These are phyloP conservation scores for Chaetomium strumarium DNA, from an alignment of 2,329 filamentous ascomycete species.

Conservation along the genomic window DNA sequence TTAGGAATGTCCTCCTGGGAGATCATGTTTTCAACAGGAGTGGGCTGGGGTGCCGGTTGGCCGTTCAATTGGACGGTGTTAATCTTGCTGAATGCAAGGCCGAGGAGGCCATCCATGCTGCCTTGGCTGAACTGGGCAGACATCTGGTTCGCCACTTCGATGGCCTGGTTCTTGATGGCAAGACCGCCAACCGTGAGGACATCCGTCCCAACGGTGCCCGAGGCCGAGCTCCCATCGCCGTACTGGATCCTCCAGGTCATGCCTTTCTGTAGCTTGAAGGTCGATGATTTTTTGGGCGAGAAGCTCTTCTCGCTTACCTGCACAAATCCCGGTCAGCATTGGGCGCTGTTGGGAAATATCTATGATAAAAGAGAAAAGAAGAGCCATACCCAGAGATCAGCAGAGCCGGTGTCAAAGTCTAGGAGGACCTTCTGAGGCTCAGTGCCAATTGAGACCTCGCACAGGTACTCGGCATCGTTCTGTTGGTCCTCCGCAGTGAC, in stretches of 20 bases:
- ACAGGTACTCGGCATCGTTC: slow-evolving; percentile 62
- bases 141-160: slow-evolving; percentile 57
- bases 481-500: slow-evolving; percentile 59
- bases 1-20: slow-evolving; percentile 39
- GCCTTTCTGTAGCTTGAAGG: slow-evolving; percentile 42
- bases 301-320: slow-evolving; percentile 40
- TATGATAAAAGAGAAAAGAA: no score
- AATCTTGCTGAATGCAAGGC: slow-evolving; percentile 58
- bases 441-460: slow-evolving; percentile 57
- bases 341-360: background rate
- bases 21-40: slow-evolving; percentile 66
- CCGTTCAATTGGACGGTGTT: slow-evolving; percentile 48
- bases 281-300: slow-evolving; percentile 54
- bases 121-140: slow-evolving; percentile 52
- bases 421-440: slow-evolving; percentile 56
- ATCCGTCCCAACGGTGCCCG: slow-evolving; percentile 60
- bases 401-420: slow-evolving; percentile 66
- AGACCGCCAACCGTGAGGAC: slow-evolving; percentile 57
- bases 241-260: slow-evolving; percentile 58
- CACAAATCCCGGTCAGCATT: background rate
- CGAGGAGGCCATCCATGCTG: slow-evolving; percentile 59
- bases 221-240: slow-evolving; percentile 62
- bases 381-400: slow-evolving; percentile 61
- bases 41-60: slow-evolving; percentile 46
- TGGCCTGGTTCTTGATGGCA: slow-evolving; percentile 52